These are phyloP conservation scores for Podaxis carcinomalis DNA, from an alignment of 768 basidiomycete genomes.

Conservation along the genomic window DNA sequence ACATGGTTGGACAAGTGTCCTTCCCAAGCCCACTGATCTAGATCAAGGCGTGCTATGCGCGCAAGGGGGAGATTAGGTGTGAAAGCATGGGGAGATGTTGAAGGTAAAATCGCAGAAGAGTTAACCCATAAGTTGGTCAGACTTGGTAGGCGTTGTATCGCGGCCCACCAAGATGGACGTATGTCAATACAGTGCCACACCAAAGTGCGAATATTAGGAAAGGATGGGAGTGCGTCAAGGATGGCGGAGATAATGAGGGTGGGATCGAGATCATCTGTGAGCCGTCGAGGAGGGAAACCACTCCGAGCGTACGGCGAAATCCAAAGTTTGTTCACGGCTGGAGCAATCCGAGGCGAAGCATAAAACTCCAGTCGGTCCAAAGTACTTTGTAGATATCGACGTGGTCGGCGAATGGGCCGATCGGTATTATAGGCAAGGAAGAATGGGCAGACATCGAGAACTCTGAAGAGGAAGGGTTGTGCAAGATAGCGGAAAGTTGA, in stretches of 20 bases:
- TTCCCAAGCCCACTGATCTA: slow-evolving; percentile 36
- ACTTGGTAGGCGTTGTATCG: slow-evolving; percentile 21
- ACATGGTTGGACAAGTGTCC: slow-evolving; percentile 28
- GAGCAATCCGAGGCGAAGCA: slow-evolving; percentile 26
- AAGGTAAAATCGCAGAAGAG: slow-evolving; percentile 21
- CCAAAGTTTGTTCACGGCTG: slow-evolving; percentile 30
- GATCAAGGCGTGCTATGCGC: slow-evolving; percentile 22
- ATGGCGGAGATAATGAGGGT: slow-evolving; percentile 27
- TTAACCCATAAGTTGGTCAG: slow-evolving; percentile 30
- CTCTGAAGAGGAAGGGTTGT: slow-evolving; percentile 32
- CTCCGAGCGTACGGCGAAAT: slow-evolving; percentile 30
- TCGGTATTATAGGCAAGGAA: slow-evolving; percentile 26
- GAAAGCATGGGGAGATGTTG: neutral
- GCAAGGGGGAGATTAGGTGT: slow-evolving; percentile 6
- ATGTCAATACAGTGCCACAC: slow-evolving; percentile 35
- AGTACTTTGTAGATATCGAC: slow-evolving; percentile 26
- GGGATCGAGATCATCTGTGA: slow-evolving; percentile 27
- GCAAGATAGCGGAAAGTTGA: slow-evolving; percentile 28
- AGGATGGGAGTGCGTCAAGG: slow-evolving; percentile 24
- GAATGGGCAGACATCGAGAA: slow-evolving; percentile 31
- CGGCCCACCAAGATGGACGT: slow-evolving; percentile 26
- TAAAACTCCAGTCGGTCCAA: slow-evolving; percentile 27
- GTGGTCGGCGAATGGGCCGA: slow-evolving; percentile 22
- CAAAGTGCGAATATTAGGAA: slow-evolving; percentile 27
- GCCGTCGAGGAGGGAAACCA: slow-evolving; percentile 24